These are phyloP conservation scores for Monilinia fructicola DNA, from an alignment of 2,329 filamentous ascomycete genomes.

Conservation along the genomic window DNA sequence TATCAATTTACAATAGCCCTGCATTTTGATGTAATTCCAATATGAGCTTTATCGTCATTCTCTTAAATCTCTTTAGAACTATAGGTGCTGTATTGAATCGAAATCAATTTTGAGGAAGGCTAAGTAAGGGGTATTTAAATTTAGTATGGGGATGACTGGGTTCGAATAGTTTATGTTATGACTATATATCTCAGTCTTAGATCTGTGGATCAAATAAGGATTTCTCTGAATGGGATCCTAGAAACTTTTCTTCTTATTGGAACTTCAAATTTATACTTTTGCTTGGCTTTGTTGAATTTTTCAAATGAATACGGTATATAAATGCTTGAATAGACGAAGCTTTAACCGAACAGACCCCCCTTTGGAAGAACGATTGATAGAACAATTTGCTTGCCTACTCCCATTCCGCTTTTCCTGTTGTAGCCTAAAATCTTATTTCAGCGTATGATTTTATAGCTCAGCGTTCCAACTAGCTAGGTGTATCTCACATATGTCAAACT, in stretches of 20 bases:
- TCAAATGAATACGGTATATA: not conserved
- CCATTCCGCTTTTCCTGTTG: not conserved
- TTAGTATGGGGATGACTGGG: too few species aligned
- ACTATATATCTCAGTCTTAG: too few species aligned
- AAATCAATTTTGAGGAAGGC: too few species aligned
- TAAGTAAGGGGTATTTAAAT: too few species aligned
- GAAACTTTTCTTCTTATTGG: too few species aligned
- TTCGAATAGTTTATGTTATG: too few species aligned
- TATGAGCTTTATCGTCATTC: not conserved
- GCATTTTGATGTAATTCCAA: not conserved
- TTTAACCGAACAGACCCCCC: not conserved
- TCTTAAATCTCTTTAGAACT: too few species aligned
- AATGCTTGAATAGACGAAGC: not conserved
- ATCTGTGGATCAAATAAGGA: too few species aligned
- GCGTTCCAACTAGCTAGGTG: not conserved
- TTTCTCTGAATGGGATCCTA: too few species aligned
- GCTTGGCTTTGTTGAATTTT: too few species aligned
- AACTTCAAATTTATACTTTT: too few species aligned
- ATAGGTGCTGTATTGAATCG: too few species aligned
- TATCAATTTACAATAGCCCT: not conserved
- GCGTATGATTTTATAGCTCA: not conserved
- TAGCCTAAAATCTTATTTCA: not conserved
- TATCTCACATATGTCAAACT: not conserved
- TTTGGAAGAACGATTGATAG: not conserved
- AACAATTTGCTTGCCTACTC: not conserved